Conservation (phyloP, 345 rosid species). For the Populus davidiana region DNA sequence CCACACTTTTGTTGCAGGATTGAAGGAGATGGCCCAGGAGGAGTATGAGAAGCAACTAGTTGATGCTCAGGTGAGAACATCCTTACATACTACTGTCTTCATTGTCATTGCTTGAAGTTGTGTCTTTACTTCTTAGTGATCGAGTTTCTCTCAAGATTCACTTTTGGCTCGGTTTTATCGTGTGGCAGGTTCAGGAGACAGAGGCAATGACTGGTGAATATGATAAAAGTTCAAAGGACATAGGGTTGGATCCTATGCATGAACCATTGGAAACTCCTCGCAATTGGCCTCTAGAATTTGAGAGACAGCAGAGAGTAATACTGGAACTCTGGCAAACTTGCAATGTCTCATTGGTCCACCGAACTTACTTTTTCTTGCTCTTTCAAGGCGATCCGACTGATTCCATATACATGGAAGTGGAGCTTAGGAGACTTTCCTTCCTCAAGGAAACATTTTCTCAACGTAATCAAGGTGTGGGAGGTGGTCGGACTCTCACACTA, state of each 20-base stretch:
- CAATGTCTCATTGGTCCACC: slow-evolving; percentile 74
- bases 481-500: slow-evolving; percentile 52
- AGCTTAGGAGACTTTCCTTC: slow-evolving; percentile 80
- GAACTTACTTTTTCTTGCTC: slow-evolving; percentile 93
- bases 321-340: slow-evolving; percentile 87
- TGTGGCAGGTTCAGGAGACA: slow-evolving; percentile 29
- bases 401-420: slow-evolving; percentile 90
- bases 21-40: slow-evolving; percentile 69
- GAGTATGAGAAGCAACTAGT: slow-evolving; percentile 45
- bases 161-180: slow-evolving; percentile 9
- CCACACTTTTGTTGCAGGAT: slow-evolving; percentile 70
- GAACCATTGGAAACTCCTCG: slow-evolving; percentile 35
- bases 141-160: not conserved
- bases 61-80: slow-evolving; percentile 39
- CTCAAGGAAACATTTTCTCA: slow-evolving; percentile 72
- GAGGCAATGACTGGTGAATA: slow-evolving; percentile 28
- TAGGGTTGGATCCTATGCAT: slow-evolving; percentile 57
- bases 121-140: not conserved
- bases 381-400: slow-evolving; percentile 88
- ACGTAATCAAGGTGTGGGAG: slow-evolving; percentile 53
- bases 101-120: not conserved
- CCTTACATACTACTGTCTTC: not conserved
- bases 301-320: slow-evolving; percentile 57
- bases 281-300: slow-evolving; percentile 67
- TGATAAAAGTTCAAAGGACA: slow-evolving; percentile 48